phyloP scores from a whole-genome alignment of 73 alveolate species.

The Blepharisma stoltei region DNA sequence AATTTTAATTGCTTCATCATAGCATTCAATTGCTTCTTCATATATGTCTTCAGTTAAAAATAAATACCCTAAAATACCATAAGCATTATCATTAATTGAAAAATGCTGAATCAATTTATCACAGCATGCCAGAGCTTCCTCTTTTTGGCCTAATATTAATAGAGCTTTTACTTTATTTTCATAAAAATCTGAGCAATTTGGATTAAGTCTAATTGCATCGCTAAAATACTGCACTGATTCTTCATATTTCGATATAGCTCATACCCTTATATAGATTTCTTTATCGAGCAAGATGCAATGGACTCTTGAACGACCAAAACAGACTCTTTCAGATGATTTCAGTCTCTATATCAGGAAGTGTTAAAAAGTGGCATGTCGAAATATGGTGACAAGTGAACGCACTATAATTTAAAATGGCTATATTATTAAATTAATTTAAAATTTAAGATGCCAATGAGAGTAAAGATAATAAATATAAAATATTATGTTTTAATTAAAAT shows the following conservation, averaged over 20 bases:
- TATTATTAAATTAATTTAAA: too few species aligned
- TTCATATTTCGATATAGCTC: neutral
- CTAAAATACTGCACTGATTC: neutral
- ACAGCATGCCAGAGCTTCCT: neutral
- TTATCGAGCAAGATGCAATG: too few species aligned
- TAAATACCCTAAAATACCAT: neutral
- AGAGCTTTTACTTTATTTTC: neutral
- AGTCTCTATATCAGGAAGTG: too few species aligned
- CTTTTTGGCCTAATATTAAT: neutral
- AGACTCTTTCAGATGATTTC: too few species aligned
- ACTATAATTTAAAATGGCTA: too few species aligned
- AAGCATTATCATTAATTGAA: neutral
- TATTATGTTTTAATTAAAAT: too few species aligned
- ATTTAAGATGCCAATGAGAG: too few species aligned
- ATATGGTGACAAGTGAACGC: too few species aligned
- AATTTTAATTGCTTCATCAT: neutral
- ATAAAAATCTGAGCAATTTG: neutral
- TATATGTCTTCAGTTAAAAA: neutral
- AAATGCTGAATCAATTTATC: neutral
- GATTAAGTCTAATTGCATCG: neutral
- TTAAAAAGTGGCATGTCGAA: too few species aligned
- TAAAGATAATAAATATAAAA: too few species aligned
- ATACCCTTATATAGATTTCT: too few species aligned
- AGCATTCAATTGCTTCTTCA: neutral
- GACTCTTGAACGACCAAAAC: too few species aligned